Base-by-base conservation (phyloP, 2,329 filamentous ascomycete genomes). In the Pestalotiopsis sp. region DNA sequence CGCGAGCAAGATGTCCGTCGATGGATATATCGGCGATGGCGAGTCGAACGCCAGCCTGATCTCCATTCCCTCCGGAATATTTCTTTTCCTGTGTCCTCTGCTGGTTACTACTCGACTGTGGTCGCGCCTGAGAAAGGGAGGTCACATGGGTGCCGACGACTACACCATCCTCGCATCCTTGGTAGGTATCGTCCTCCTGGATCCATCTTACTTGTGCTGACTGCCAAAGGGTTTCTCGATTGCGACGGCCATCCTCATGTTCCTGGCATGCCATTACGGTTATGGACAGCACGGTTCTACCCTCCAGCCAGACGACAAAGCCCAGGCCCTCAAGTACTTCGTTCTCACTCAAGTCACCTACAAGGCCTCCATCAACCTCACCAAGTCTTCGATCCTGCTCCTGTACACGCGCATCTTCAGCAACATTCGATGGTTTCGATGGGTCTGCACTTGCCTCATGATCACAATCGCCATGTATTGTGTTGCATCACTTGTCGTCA, bases 331-430 rank as follows among this genome's bases (percentile, higher is more conserved):
- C 52, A 77, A 76, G 77, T 73, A 73, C 58, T 78, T 79, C 67
- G 79, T 77, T 67, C n/a, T 79, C 4, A 73, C 69, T 23, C 78
- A 80, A 64, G 74, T 77, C 38, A 77, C 76, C 27, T 80, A 79
- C 72, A 79, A 80, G 67, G 66, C 75, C 4, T 77, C 74, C 56
- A 77, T 80, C 67, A 77, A 78, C 66, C 69, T 78, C 9, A 78
- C 78, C 6, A 80, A 80, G 60, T 65, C 73, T 4, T 78, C 77
- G 4, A 78, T 80, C 25, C 69, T 80, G 17, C 62, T 79, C 0
- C 74, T 79, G 2, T 79, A 79, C 62, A 66, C 77, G 1, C 75
- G 78, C n/a, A 75, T 80, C 36, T 80, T 80, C 67, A 69, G 67
- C 31, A 70, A 68, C 14, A 71, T 78, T 23, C 75, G 65, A n/a